Evolutionary conservation across 2,329 filamentous ascomycete species (phyloP).

Genomic region (Pseudogymnoascus sp.): DNA sequence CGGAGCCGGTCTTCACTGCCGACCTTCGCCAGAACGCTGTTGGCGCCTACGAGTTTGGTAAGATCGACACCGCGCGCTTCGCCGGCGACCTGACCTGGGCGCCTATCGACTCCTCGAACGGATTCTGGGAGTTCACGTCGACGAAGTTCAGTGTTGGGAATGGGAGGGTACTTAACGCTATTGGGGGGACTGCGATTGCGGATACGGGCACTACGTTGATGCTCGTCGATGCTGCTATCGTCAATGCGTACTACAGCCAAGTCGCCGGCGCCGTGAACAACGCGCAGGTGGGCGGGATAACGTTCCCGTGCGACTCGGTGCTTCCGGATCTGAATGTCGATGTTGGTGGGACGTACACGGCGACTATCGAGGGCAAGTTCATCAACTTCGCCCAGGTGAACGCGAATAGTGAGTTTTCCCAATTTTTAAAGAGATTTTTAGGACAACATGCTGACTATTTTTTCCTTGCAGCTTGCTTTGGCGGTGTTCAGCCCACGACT

Average conservation of each 20-base stretch:
- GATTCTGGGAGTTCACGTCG: conserved; percentile 49
- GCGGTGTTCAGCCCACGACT: conserved; percentile 54
- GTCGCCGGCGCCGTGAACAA: conserved; percentile 31
- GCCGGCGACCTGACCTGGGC: conserved; percentile 44
- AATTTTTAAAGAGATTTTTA: conserved; percentile 10
- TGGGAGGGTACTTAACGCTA: conserved; percentile 44
- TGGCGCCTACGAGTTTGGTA: conserved; percentile 48
- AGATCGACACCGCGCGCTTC: conserved; percentile 44
- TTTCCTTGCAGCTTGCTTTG: conserved; percentile 47
- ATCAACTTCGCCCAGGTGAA: conserved; percentile 46
- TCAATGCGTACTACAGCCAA: conserved; percentile 32
- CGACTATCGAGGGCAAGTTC: conserved; percentile 33
- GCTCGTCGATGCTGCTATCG: conserved; percentile 29
- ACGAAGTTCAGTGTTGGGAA: conserved; percentile 37
- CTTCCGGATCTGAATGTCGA: conserved; percentile 31
- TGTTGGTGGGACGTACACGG: conserved; percentile 35
- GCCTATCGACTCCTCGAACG: conserved; percentile 38
- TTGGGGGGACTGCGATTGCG: conserved; percentile 40
- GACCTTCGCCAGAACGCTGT: conserved; percentile 38
- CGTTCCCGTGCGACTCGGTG: conserved; percentile 29
- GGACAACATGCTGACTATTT: not conserved
- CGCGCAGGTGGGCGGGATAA: conserved; percentile 28
- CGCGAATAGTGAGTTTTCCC: conserved; percentile 39
- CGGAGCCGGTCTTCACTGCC: conserved; percentile 52
- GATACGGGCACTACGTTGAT: conserved; percentile 38